These are phyloP conservation scores for Populus euphratica DNA, from an alignment of 345 rosid genomes.

Conservation along the genomic window DNA sequence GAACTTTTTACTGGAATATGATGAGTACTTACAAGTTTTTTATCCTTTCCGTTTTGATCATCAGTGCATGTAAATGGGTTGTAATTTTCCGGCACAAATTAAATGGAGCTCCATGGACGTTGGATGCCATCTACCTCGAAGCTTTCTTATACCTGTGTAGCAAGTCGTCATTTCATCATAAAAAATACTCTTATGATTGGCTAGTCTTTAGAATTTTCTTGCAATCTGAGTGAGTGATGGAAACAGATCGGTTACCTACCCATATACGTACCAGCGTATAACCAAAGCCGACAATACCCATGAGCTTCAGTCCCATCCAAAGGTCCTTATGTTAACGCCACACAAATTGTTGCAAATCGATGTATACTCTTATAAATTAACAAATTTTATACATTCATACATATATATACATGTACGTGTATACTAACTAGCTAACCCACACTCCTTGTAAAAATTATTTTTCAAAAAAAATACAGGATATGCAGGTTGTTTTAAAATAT, in stretches of 20 bases:
- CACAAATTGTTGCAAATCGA: too few species aligned
- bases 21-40: neutral
- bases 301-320: too few species aligned
- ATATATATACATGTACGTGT: too few species aligned
- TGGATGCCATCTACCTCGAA: neutral
- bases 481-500: too few species aligned
- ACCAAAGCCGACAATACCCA: too few species aligned
- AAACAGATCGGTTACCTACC: neutral
- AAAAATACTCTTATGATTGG: neutral
- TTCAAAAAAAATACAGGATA: too few species aligned
- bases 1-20: neutral
- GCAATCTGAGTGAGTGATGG: neutral
- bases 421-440: too few species aligned
- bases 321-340: too few species aligned
- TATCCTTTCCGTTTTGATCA: neutral
- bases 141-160: neutral
- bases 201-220: neutral
- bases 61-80: neutral
- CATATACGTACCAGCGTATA: too few species aligned
- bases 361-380: too few species aligned
- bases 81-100: neutral
- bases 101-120: neutral
- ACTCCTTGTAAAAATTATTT: too few species aligned
- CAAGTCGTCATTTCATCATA: neutral
- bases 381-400: too few species aligned